Evolutionary conservation across 345 rosid genomes (phyloP).

Genomic region (Rhodomyrtus tomentosa): DNA sequence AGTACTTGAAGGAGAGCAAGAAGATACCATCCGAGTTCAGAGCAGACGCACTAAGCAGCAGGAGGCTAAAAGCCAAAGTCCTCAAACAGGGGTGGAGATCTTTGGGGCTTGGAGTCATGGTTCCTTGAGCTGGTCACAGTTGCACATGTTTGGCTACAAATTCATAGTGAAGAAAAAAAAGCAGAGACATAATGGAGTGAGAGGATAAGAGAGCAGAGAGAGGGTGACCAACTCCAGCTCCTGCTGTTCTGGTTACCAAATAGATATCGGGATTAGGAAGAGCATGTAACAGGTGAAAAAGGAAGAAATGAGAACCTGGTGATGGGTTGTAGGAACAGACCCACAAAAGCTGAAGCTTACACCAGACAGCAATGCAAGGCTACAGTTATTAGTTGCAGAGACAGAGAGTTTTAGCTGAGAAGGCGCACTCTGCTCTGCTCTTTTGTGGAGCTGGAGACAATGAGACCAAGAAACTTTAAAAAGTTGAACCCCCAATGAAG

Average conservation of each 20-base stretch:
- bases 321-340: neutral
- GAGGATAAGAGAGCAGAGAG: neutral
- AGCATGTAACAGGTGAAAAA: neutral
- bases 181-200: neutral
- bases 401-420: neutral
- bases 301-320: neutral
- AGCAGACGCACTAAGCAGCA: neutral
- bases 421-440: neutral
- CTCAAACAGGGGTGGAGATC: conserved; percentile 5
- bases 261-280: conserved; percentile 2
- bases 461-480: neutral
- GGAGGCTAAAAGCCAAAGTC: neutral
- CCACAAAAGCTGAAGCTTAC: neutral
- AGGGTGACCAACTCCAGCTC: conserved; percentile 56
- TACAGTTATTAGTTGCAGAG: neutral
- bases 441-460: neutral
- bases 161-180: conserved; percentile 9
- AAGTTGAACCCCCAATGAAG: neutral
- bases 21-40: conserved; percentile 6
- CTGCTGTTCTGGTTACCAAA: conserved; percentile 66
- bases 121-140: neutral
- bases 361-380: neutral
- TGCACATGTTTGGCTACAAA: conserved; percentile 4
- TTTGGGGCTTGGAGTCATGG: conserved; percentile 18
- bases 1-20: conserved; percentile 10